These are phyloP conservation scores for Pseudozyma flocculosa DNA, from an alignment of 1,284 basidiomycete genomes.

Conservation along the genomic window DNA sequence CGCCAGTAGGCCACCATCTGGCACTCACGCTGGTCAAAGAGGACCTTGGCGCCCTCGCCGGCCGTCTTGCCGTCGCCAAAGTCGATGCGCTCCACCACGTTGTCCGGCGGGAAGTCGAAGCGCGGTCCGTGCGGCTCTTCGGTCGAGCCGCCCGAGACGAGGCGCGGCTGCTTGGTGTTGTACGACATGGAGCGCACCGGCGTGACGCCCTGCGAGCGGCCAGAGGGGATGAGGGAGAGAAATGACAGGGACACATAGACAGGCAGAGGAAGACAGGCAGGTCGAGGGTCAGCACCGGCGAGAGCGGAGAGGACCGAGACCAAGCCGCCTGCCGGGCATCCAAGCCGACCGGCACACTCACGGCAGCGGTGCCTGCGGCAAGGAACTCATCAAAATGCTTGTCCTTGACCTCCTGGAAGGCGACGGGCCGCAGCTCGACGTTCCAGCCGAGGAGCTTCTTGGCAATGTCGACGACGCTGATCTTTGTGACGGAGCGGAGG, in stretches of 20 bases:
- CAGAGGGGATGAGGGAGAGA: not conserved
- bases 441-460: constrained; percentile 55
- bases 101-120: constrained; percentile 34
- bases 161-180: constrained; percentile 41
- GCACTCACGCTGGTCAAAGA: constrained; percentile 39
- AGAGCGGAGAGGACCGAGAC: too few species aligned
- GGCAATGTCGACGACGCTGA: constrained; percentile 51
- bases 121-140: constrained; percentile 24
- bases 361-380: constrained; percentile 54
- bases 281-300: too few species aligned
- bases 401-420: constrained; percentile 46
- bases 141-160: constrained; percentile 8
- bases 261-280: too few species aligned
- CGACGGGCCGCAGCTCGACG: constrained; percentile 53
- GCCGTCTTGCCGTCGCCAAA: constrained; percentile 58
- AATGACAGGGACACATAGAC: too few species aligned
- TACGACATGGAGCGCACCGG: constrained; percentile 58
- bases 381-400: constrained; percentile 46
- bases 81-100: constrained; percentile 43
- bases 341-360: constrained; percentile 12
- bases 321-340: too few species aligned
- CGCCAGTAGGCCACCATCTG: too few species aligned
- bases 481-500: constrained; percentile 41
- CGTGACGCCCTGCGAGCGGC: constrained; percentile 44
- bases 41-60: constrained; percentile 33